Evolutionary conservation across 164 flowering plant species (phyloP).

Genomic region (Umbellularia californica): DNA sequence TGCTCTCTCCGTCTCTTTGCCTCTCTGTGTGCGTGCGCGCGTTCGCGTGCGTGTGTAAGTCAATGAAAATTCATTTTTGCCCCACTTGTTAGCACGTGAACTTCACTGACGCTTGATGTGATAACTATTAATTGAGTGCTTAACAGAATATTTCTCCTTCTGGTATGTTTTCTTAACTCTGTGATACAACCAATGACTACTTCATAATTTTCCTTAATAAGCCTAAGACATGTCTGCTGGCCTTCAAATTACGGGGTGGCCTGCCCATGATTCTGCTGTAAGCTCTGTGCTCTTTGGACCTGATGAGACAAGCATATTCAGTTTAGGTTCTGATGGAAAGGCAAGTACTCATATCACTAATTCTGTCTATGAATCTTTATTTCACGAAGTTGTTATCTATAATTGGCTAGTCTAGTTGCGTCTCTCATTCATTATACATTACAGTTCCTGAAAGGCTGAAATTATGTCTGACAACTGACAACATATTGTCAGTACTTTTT

Average conservation of each 20-base stretch:
- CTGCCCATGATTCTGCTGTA: constrained; percentile 92
- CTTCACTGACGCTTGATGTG: not conserved
- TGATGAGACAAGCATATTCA: constrained; percentile 93
- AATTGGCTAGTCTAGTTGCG: not conserved
- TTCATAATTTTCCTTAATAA: constrained; percentile 39
- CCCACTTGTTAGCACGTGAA: not conserved
- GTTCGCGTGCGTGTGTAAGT: no score
- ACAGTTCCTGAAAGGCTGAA: no score
- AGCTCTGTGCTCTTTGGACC: constrained; percentile 88
- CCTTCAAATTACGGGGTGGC: constrained; percentile 97
- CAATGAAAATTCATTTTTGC: no score
- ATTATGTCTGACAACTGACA: no score
- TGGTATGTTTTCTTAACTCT: not conserved
- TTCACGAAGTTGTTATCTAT: not conserved
- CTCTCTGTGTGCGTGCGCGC: no score
- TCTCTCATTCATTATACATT: not conserved
- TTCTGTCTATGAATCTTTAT: not conserved
- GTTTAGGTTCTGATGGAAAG: constrained; percentile 92
- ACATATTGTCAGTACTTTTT: no score
- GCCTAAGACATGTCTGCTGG: constrained; percentile 86
- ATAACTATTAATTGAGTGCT: not conserved
- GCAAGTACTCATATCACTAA: constrained; percentile 29
- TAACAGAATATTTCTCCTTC: not conserved
- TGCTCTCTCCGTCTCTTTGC: no score
- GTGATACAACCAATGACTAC: not conserved